Conservation (phyloP, 176 grass and related monocot species). For the Oryza meyeriana region DNA sequence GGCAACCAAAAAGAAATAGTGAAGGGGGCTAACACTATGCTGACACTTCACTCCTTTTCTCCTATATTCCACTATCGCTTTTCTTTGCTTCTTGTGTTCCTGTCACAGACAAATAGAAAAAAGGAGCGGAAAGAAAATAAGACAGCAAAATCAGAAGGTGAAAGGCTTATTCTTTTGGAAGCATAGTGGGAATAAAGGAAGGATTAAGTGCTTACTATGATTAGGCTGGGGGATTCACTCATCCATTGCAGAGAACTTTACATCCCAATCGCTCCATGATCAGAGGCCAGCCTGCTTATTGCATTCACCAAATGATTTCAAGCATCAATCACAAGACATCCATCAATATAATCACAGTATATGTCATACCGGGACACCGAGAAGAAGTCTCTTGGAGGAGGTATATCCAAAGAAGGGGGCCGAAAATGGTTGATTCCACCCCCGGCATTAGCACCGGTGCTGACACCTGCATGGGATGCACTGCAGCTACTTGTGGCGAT, state of each 20-base stretch:
- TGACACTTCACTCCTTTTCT: constrained; percentile 61
- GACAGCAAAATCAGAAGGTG: constrained; percentile 24
- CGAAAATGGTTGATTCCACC: constrained; percentile 34
- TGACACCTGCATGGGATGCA: neutral
- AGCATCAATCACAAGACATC: neutral
- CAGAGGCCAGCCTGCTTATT: constrained; percentile 65
- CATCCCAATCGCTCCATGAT: constrained; percentile 78
- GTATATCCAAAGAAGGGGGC: constrained; percentile 47
- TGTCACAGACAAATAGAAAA: constrained; percentile 49
- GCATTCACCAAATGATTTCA: constrained; percentile 40
- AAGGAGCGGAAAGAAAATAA: constrained; percentile 10
- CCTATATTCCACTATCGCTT: constrained; percentile 66
- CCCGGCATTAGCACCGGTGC: neutral
- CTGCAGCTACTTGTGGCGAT: neutral
- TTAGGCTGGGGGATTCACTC: constrained; percentile 49
- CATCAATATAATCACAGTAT: neutral
- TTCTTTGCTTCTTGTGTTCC: constrained; percentile 52
- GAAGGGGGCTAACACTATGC: constrained; percentile 59
- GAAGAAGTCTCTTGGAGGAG: constrained; percentile 58
- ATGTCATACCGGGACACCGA: constrained; percentile 49
- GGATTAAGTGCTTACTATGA: constrained; percentile 65
- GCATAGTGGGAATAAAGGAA: constrained; percentile 20
- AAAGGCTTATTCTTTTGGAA: constrained; percentile 33
- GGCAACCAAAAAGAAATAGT: constrained; percentile 32
- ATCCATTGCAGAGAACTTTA: constrained; percentile 50